Percentiles rank a stretch among this genome's conserved stretches.
These are phyloP conservation scores for Begonia loranthoides DNA, from an alignment of 306 rosid species.

Conservation along the genomic window DNA sequence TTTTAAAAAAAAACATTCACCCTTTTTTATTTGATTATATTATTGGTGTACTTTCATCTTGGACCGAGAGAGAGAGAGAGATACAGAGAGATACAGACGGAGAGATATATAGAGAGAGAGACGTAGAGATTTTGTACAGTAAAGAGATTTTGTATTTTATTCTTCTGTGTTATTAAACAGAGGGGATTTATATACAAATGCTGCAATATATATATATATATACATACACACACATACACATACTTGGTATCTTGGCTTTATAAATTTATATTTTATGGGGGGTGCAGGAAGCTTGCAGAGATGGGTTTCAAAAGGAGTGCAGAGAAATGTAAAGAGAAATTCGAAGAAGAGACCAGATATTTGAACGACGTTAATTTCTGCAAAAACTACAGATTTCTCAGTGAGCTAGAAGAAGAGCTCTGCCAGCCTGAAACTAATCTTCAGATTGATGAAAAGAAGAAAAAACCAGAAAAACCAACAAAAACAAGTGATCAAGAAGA, in stretches of 20 bases:
- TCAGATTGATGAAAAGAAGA: conserved; percentile 3
- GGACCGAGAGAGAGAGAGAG: too few relatives aligned
- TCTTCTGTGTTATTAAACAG: too few relatives aligned
- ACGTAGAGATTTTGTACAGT: too few relatives aligned
- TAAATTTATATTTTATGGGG: conserved; percentile 22
- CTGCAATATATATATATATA: too few relatives aligned
- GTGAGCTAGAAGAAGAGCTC: conserved; percentile 46
- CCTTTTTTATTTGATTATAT: too few relatives aligned
- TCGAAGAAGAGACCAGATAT: conserved; percentile 61
- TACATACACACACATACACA: too few relatives aligned
- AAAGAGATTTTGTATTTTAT: too few relatives aligned
- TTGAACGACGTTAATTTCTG: conserved; percentile 34
- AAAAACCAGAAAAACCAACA: conserved; percentile 11
- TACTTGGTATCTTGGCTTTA: background rate
- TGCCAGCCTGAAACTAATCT: conserved; percentile 12
- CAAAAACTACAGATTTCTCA: conserved; percentile 36
- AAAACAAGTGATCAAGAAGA: background rate
- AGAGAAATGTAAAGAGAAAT: conserved; percentile 77
- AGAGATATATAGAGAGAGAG: too few relatives aligned
- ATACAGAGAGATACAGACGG: too few relatives aligned
- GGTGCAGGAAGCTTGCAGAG: conserved; percentile 69
- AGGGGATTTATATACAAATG: too few relatives aligned
- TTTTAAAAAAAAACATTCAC: too few relatives aligned
- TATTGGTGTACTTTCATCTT: too few relatives aligned
- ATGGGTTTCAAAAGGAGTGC: conserved; percentile 61